Conservation (phyloP, 768 basidiomycete genomes). For the Pleurotus ostreatus region DNA sequence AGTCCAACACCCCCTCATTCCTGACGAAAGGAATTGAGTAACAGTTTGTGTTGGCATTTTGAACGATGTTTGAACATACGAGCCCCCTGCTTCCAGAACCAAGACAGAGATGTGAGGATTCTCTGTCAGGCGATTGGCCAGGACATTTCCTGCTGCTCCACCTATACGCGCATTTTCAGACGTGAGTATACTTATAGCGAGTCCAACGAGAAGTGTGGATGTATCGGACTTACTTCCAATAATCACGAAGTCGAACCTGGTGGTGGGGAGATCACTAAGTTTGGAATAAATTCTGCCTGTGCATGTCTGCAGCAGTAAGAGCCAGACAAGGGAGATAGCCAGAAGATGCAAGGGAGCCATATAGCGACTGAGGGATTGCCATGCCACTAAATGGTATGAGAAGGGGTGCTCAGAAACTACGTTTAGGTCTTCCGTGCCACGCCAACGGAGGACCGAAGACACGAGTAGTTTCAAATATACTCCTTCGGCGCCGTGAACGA, state of each 20-base stretch:
- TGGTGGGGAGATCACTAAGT: slow-evolving; percentile 1
- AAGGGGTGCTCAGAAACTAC: too few relatives aligned
- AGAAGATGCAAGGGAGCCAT: too few relatives aligned
- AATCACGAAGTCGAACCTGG: slow-evolving; percentile 8
- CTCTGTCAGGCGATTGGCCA: slow-evolving; percentile 9
- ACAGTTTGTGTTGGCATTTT: neutral
- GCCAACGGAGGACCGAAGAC: too few relatives aligned
- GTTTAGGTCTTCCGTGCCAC: too few relatives aligned
- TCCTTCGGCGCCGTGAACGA: too few relatives aligned
- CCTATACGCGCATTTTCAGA: neutral
- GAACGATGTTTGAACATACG: neutral
- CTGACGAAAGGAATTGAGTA: neutral
- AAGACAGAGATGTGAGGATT: neutral
- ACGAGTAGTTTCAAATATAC: too few relatives aligned
- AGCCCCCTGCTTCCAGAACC: slow-evolving; percentile 5
- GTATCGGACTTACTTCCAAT: slow-evolving; percentile 6
- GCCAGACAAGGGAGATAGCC: too few relatives aligned
- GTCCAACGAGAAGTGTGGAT: neutral
- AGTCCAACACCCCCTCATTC: slow-evolving; percentile 2
- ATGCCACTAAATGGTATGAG: too few relatives aligned
- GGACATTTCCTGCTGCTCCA: slow-evolving; percentile 3
- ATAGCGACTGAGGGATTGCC: too few relatives aligned
- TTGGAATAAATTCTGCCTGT: neutral
- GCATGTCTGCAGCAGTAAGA: neutral
- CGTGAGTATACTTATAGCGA: too few relatives aligned